phyloP scores from a whole-genome alignment of 2,329 filamentous ascomycete genomes.

The Penicillium sp. region DNA sequence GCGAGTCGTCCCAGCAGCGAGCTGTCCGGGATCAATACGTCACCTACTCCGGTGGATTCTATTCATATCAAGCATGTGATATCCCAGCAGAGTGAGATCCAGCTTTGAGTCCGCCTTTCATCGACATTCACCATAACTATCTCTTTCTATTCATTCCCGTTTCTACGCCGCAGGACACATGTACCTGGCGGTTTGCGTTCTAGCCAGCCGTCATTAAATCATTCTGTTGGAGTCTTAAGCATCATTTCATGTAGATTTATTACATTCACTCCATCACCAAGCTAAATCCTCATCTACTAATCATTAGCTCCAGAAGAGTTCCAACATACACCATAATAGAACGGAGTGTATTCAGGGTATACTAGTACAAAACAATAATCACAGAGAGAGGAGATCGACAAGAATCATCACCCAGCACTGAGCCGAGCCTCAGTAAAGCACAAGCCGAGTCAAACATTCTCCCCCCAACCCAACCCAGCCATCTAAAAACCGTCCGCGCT shows the following conservation, averaged over 20 bases:
- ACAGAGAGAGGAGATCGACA: constrained; percentile 11
- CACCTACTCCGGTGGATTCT: constrained; percentile 15
- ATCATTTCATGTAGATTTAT: not conserved
- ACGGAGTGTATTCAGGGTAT: constrained; percentile 32
- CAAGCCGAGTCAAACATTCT: not conserved
- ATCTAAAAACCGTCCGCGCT: not conserved
- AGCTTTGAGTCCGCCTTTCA: constrained; percentile 8
- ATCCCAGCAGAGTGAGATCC: constrained; percentile 32
- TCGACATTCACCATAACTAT: not conserved
- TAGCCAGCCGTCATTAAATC: not conserved
- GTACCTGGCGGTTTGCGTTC: not conserved
- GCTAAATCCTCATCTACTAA: not conserved
- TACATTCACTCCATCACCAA: not conserved
- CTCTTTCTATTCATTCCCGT: not conserved
- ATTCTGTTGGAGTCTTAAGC: not conserved
- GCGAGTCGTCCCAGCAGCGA: constrained; percentile 27
- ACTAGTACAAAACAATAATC: constrained; percentile 25
- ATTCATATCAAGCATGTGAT: constrained; percentile 38
- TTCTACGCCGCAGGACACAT: not conserved
- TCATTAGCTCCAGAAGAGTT: not conserved
- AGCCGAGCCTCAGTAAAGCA: not conserved
- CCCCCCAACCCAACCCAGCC: not conserved
- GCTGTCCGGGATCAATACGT: constrained; percentile 7
- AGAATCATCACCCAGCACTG: not conserved
- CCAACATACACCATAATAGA: not conserved